These are phyloP conservation scores for Eutrema heterophyllum DNA, from an alignment of 345 rosid genomes.

Conservation along the genomic window DNA sequence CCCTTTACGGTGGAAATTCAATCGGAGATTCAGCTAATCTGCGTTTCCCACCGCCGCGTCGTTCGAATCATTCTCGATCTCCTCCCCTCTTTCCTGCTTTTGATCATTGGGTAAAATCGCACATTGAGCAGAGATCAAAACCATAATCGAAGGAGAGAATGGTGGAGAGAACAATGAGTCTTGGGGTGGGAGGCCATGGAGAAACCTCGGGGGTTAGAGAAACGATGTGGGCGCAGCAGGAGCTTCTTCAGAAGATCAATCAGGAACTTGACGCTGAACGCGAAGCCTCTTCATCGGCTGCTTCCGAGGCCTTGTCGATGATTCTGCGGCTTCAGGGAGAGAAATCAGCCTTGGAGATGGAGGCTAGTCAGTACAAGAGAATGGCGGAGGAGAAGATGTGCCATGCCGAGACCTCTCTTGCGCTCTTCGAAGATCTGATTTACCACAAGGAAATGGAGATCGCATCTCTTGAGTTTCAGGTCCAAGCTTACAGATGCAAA, in stretches of 20 bases:
- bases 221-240: constrained; percentile 65
- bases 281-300: constrained; percentile 71
- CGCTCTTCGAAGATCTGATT: constrained; percentile 62
- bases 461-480: constrained; percentile 76
- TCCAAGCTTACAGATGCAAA: constrained; percentile 66
- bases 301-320: constrained; percentile 84
- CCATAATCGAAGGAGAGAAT: constrained; percentile 11
- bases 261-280: constrained; percentile 76
- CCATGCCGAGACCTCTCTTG: constrained; percentile 77
- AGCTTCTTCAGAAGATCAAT: constrained; percentile 66
- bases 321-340: constrained; percentile 83
- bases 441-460: constrained; percentile 85
- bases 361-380: constrained; percentile 84
- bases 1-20: neutral
- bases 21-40: constrained; percentile 8
- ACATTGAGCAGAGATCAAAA: neutral
- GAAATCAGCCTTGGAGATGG: constrained; percentile 72
- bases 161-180: constrained; percentile 39
- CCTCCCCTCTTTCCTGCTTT: neutral
- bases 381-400: constrained; percentile 76
- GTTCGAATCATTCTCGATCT: neutral
- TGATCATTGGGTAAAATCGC: neutral
- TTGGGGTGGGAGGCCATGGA: constrained; percentile 33
- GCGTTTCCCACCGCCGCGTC: neutral
- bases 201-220: constrained; percentile 46